phyloP scores from a whole-genome alignment of 345 rosid species.

The Diplotaxis tenuifolia region DNA sequence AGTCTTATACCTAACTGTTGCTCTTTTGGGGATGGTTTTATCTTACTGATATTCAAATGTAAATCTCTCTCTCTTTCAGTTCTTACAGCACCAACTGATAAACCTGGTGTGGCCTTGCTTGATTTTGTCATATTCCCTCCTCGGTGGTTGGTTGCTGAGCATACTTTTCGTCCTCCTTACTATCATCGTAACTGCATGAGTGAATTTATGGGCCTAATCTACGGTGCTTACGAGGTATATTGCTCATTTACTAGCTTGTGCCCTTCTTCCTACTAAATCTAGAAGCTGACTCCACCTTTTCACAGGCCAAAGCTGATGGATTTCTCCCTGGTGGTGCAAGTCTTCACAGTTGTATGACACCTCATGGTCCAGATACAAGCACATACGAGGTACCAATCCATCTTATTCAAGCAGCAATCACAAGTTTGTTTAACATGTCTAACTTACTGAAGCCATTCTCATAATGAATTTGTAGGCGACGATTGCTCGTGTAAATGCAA shows the following conservation, averaged over 20 bases:
- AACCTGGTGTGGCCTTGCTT: constrained; percentile 91
- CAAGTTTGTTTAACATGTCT: too few species aligned
- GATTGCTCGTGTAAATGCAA: constrained; percentile 55
- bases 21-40: background rate
- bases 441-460: background rate
- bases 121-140: constrained; percentile 98
- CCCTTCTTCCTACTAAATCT: background rate
- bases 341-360: constrained; percentile 98
- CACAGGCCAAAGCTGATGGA: constrained; percentile 94
- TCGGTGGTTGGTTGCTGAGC: constrained; percentile 94
- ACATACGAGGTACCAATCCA: constrained; percentile 67
- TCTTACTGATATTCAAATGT: background rate
- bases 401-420: background rate
- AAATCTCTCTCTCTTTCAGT: constrained; percentile 48
- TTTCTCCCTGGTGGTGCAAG: constrained; percentile 94
- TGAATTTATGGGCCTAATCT: constrained; percentile 92
- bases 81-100: constrained; percentile 94
- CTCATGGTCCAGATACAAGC: constrained; percentile 96
- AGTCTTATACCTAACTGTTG: background rate
- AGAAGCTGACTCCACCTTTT: constrained; percentile 5
- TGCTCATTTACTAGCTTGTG: background rate
- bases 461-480: constrained; percentile 51
- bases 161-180: constrained; percentile 93
- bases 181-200: constrained; percentile 99
- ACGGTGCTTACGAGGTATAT: constrained; percentile 90